Conservation (phyloP, 805 yeast genomes). For the Kuraishia piskuri region DNA sequence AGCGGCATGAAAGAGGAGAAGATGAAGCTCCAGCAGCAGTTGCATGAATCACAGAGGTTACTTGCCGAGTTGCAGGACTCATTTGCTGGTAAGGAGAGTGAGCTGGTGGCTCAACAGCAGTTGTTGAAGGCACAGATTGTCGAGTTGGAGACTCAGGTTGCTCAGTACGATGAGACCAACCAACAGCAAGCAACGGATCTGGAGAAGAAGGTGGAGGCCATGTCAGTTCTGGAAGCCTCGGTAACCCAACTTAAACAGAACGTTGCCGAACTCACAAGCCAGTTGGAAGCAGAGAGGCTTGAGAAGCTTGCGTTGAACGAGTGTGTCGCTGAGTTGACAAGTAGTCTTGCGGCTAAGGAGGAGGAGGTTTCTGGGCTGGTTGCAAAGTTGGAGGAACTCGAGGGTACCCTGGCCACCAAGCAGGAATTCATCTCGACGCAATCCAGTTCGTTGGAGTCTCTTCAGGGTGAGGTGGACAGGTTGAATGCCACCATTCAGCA, state of each 20-base stretch:
- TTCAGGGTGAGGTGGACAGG: not conserved
- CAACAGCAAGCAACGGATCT: not conserved
- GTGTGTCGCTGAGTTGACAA: not conserved
- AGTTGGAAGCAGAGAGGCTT: not conserved
- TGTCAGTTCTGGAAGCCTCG: not conserved
- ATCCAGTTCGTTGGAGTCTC: not conserved
- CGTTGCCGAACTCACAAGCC: not conserved
- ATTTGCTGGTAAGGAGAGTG: not conserved
- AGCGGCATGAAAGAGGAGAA: not conserved
- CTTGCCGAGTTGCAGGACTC: not conserved
- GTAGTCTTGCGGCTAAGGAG: not conserved
- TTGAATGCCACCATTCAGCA: not conserved
- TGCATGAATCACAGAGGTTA: not conserved
- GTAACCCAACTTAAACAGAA: not conserved
- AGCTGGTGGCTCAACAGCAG: not conserved
- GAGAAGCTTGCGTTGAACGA: not conserved
- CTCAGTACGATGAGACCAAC: not conserved
- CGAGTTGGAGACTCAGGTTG: conserved; percentile 1
- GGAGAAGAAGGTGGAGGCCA: not conserved
- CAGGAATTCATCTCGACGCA: not conserved
- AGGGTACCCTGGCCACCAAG: not conserved
- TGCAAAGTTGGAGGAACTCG: not conserved
- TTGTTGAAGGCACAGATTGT: not conserved
- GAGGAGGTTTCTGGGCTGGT: not conserved
- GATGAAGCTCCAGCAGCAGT: not conserved